A percentile compares a stretch with the other conserved stretches of the same genome.
These are phyloP conservation scores for Penstemon davidsonii DNA, from an alignment of 257 asterid genomes.

Conservation along the genomic window DNA sequence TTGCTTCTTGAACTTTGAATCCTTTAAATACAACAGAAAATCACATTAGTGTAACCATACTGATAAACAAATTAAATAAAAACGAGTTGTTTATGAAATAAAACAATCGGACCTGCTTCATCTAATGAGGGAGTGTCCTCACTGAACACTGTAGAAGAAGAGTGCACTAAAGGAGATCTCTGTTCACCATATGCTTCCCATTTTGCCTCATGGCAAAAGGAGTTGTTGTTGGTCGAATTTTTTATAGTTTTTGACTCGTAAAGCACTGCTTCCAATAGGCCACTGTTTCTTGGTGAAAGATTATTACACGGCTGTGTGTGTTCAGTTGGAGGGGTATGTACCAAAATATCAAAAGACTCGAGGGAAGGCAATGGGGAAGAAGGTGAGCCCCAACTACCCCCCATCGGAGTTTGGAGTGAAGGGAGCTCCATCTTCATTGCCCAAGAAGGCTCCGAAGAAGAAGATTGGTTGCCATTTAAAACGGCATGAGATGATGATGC, in stretches of 20 bases:
- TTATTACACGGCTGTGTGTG: slow-evolving; percentile 34
- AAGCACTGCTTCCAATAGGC: slow-evolving; percentile 65
- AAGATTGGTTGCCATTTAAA: slow-evolving; percentile 56
- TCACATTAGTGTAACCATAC: slow-evolving; percentile 20
- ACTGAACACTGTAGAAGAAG: slow-evolving; percentile 53
- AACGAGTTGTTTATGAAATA: background rate
- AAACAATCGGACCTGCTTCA: slow-evolving; percentile 47
- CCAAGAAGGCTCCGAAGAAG: slow-evolving; percentile 78
- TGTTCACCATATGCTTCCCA: slow-evolving; percentile 54
- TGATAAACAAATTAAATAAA: background rate
- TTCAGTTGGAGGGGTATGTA: slow-evolving; percentile 58
- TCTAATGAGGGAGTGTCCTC: slow-evolving; percentile 54
- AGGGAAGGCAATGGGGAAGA: slow-evolving; percentile 64
- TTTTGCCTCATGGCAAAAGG: slow-evolving; percentile 34
- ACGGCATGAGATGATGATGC: slow-evolving; percentile 49
- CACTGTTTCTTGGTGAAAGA: slow-evolving; percentile 60
- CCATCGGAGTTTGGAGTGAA: slow-evolving; percentile 84
- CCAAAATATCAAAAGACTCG: slow-evolving; percentile 57
- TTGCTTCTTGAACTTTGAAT: slow-evolving; percentile 38
- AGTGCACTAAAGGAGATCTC: slow-evolving; percentile 50
- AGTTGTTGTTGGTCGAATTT: slow-evolving; percentile 30
- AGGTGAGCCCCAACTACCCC: slow-evolving; percentile 63
- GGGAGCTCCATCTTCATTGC: slow-evolving; percentile 89
- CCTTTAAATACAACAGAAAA: slow-evolving; percentile 42
- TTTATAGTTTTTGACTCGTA: slow-evolving; percentile 51